Conservation (phyloP, 2,329 filamentous ascomycete genomes). For the Neofusicoccum ribis region DNA sequence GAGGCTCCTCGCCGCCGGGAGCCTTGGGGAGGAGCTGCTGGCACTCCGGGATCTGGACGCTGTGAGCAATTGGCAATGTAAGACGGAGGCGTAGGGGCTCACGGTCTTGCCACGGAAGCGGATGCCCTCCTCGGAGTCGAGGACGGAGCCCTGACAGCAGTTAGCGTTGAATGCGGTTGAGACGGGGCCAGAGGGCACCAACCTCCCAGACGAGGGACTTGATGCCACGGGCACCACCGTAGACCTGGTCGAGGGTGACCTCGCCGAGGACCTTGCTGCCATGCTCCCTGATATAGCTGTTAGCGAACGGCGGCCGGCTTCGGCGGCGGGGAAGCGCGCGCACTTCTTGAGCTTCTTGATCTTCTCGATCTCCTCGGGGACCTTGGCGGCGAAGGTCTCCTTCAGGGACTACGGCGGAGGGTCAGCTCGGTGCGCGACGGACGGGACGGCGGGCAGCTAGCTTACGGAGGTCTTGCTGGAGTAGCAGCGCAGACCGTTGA, state of each 20-base stretch:
- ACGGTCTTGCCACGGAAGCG: conserved; percentile 96
- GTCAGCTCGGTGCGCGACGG: conserved; percentile 2
- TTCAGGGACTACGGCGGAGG: conserved; percentile 73
- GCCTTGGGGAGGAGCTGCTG: conserved; percentile 97
- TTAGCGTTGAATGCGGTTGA: conserved; percentile 13
- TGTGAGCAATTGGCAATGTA: conserved; percentile 27
- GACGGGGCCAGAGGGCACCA: conserved; percentile 21
- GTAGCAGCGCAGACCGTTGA: conserved; percentile 86
- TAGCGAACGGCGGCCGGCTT: conserved; percentile 25
- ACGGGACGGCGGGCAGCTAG: conserved; percentile 30
- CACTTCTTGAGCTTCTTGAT: conserved; percentile 98
- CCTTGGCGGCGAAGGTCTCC: conserved; percentile 94
- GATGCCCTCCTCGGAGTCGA: conserved; percentile 98
- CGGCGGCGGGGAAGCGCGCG: conserved; percentile 39
- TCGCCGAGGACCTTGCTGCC: conserved; percentile 95
- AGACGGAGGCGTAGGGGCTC: conserved; percentile 29
- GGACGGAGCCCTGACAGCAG: conserved; percentile 72
- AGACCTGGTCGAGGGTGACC: conserved; percentile 98
- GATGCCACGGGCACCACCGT: conserved; percentile 98
- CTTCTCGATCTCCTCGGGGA: conserved; percentile 97
- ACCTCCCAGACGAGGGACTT: conserved; percentile 98
- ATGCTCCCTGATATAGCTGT: conserved; percentile 67
- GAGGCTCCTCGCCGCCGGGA: conserved; percentile 91
- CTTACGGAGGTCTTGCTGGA: conserved; percentile 87
- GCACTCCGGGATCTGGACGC: conserved; percentile 82